phyloP scores from a whole-genome alignment of 2,329 filamentous ascomycete species.

The Aspergillus eucalypticola region DNA sequence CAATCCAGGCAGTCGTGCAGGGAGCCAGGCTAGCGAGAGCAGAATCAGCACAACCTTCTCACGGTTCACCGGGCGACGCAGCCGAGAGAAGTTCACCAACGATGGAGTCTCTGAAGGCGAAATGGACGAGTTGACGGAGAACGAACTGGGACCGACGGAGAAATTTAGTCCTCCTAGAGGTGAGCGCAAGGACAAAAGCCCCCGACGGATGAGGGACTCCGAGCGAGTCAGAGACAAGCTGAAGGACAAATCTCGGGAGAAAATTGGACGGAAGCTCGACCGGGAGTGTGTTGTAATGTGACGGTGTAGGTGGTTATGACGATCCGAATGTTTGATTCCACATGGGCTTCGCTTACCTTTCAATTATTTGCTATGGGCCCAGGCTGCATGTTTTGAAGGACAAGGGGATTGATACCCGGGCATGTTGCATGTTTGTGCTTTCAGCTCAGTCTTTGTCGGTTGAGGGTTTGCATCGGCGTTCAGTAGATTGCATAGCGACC shows the following conservation, averaged over 20 bases:
- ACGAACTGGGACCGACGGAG: slow-evolving; percentile 22
- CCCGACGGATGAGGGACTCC: slow-evolving; percentile 24
- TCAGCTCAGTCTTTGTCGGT: background rate
- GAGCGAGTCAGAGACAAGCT: slow-evolving; percentile 29
- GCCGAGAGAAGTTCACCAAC: slow-evolving; percentile 31
- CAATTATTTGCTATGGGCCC: background rate
- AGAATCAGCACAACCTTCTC: slow-evolving; percentile 38
- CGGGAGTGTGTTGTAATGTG: slow-evolving; percentile 49
- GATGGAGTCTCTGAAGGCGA: slow-evolving; percentile 31
- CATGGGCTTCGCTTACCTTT: background rate
- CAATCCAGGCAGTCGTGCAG: slow-evolving; percentile 37
- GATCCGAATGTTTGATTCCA: background rate
- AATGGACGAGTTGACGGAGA: slow-evolving; percentile 29
- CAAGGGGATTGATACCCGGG: slow-evolving; percentile 13
- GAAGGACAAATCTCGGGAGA: slow-evolving; percentile 40
- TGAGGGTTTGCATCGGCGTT: background rate
- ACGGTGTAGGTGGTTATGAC: slow-evolving; percentile 2
- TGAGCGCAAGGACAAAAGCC: slow-evolving; percentile 28
- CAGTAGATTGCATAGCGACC: slow-evolving; percentile 2
- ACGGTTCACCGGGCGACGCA: slow-evolving; percentile 35
- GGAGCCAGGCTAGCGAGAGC: slow-evolving; percentile 39
- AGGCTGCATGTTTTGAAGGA: background rate
- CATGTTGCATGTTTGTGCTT: slow-evolving; percentile 9
- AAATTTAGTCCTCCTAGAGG: slow-evolving; percentile 14
- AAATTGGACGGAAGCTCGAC: slow-evolving; percentile 39